Evolutionary conservation across 2,329 filamentous ascomycete species (phyloP).

Genomic region (Fusarium foetens): DNA sequence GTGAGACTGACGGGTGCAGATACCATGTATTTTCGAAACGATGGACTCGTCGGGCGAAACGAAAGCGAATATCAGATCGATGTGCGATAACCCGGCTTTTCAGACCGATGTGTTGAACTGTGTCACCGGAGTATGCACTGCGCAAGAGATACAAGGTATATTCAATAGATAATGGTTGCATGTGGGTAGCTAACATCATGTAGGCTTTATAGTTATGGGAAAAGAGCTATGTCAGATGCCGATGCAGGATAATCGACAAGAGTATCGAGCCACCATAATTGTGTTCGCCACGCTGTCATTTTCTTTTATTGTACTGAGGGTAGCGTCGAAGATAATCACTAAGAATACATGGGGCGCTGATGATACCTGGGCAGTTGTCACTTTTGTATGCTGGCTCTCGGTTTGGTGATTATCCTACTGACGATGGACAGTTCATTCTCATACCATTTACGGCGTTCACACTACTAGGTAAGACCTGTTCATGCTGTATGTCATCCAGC

Average conservation of each 20-base stretch:
- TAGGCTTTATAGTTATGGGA: neutral
- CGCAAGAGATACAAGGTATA: neutral
- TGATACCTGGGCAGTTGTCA: neutral
- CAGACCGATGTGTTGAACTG: neutral
- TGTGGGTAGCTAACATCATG: fast-evolving
- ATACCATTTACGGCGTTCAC: neutral
- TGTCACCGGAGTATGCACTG: fast-evolving
- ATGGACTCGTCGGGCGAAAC: neutral
- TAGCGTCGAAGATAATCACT: neutral
- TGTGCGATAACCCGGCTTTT: neutral
- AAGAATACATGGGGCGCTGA: neutral
- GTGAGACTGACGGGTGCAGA: neutral
- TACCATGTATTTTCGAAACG: neutral
- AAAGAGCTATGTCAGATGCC: neutral
- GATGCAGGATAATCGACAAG: neutral
- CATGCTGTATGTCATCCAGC: fast-evolving
- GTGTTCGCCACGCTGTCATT: neutral
- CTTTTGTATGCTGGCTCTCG: neutral
- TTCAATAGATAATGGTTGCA: fast-evolving
- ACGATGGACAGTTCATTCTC: neutral
- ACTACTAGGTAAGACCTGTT: neutral
- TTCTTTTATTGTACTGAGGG: fast-evolving
- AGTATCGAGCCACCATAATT: neutral
- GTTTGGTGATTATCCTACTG: fast-evolving
- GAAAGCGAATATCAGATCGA: neutral